Percentiles rank a stretch among this genome's conserved stretches.
These are phyloP conservation scores for Trichoderma lentiforme DNA, from an alignment of 2,329 filamentous ascomycete genomes.

Conservation along the genomic window DNA sequence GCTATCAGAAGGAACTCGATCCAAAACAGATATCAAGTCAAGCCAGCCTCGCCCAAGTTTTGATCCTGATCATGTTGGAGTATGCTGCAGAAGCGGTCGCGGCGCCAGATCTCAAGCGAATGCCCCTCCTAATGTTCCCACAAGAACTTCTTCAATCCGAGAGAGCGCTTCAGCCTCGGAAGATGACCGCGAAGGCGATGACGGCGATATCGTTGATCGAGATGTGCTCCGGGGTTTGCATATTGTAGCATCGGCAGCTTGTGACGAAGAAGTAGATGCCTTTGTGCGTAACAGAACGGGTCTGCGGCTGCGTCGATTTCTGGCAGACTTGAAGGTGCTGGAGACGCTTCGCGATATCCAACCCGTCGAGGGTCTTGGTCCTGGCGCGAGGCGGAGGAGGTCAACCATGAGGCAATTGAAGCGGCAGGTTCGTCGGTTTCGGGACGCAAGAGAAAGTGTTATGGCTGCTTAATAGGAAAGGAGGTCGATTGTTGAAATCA, in stretches of 20 bases:
- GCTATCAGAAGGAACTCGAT: neutral
- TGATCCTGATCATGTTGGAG: conserved; percentile 25
- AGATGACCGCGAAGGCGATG: conserved; percentile 32
- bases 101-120: conserved; percentile 25
- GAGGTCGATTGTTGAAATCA: neutral
- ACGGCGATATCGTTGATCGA: conserved; percentile 31
- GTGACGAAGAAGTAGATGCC: conserved; percentile 51
- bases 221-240: conserved; percentile 55
- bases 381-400: conserved; percentile 29
- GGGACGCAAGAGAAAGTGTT: conserved; percentile 24
- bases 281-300: conserved; percentile 52
- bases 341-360: conserved; percentile 41
- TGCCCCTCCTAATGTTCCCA: conserved; percentile 35
- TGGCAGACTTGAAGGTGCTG: conserved; percentile 52
- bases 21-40: neutral
- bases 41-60: conserved; percentile 5
- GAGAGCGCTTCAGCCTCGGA: conserved; percentile 24
- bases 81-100: conserved; percentile 29
- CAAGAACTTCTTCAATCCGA: conserved; percentile 35
- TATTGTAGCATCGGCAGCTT: conserved; percentile 54
- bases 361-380: conserved; percentile 24
- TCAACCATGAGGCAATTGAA: conserved; percentile 36
- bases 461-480: neutral
- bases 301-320: conserved; percentile 50
- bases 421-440: conserved; percentile 35